A percentile compares a stretch with the other conserved stretches of the same genome.
phyloP scores from a whole-genome alignment of 768 basidiomycete species.

The Lentinula sp. region DNA sequence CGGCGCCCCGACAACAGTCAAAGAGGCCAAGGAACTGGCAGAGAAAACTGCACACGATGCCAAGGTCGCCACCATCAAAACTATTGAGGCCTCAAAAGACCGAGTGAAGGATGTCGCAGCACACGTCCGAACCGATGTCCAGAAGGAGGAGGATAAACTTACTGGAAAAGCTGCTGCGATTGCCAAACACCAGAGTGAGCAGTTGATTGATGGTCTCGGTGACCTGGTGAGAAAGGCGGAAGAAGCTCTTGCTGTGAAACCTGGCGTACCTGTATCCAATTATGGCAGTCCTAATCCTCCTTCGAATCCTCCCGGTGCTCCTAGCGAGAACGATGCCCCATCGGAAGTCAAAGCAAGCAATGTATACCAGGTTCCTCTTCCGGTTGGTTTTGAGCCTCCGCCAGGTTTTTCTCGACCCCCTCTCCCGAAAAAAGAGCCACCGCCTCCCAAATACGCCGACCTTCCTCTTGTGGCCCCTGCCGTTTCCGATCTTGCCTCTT shows the following conservation, averaged over 20 bases:
- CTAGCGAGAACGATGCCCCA: not conserved
- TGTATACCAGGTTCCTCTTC: constrained; percentile 71
- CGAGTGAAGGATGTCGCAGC: constrained; percentile 35
- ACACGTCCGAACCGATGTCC: constrained; percentile 43
- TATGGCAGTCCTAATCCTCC: constrained; percentile 12
- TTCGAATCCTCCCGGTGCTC: constrained; percentile 3
- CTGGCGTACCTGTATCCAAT: constrained; percentile 20
- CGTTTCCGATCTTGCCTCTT: constrained; percentile 61
- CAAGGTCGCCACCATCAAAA: constrained; percentile 31
- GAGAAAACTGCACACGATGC: constrained; percentile 32
- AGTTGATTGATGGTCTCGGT: constrained; percentile 58
- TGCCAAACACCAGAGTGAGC: constrained; percentile 36
- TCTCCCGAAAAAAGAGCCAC: constrained; percentile 38
- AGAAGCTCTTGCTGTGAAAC: constrained; percentile 51
- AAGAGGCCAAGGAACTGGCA: constrained; percentile 21
- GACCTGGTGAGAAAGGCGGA: constrained; percentile 71
- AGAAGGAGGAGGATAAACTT: constrained; percentile 26
- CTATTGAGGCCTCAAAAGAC: constrained; percentile 37
- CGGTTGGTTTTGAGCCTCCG: constrained; percentile 92
- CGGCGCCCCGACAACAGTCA: constrained; percentile 25
- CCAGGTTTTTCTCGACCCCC: constrained; percentile 74
- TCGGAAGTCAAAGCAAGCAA: constrained; percentile 11
- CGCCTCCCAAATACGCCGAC: constrained; percentile 20
- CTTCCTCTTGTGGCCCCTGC: constrained; percentile 81
- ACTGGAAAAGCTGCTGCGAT: constrained; percentile 34